Evolutionary conservation across 805 yeast species (phyloP), one percentile per base, ranked within the genome.

Genomic region (Schizosaccharomyces cryophilus): DNA sequence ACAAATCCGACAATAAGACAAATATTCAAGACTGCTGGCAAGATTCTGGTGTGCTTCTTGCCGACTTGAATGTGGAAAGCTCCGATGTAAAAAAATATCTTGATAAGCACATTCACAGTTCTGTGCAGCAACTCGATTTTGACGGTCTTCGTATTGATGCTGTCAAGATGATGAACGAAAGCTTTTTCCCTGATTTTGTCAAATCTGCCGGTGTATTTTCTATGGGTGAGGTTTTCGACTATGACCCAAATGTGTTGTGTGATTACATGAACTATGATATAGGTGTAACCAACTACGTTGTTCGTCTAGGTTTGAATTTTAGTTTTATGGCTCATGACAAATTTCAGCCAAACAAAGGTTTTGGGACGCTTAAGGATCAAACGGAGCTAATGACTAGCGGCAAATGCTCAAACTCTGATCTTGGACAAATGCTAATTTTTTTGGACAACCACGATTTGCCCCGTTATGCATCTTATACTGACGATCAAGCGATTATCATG

Each of bases 61-160:
- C 55, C 4, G 63, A 61, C 35, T 54, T 61, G 40, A 30, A 61
- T 45, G 35, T 15, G 21, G 51, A 40, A 21, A 54, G 40, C 31
- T 5, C 19, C 3, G 30, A 9, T 47, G 60, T 61, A 17, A 26
- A n/a, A 3, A 42, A 47, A 15, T 40, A 42, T n/a, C 35, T 61
- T 9, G 19, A 38, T 7, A 21, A 24, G 9, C 35, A 59, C 5
- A 29, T 61, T 13, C 47, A 31, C 11, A 29, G 26, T 11, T 35
- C 60, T 19, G 60, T 48, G 7, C 9, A 17, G 5, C 61, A 31
- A 17, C 60, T 31, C 7, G 21, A 21, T 19, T 45, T 61, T 9
- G 63, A 61, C 35, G 63, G 63, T 7, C 38, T 61, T 42, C 61
- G 63, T 48, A 38, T 61, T 4, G 63, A 61, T 38, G 51, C 63